Evolutionary conservation across 768 basidiomycete species (phyloP).

Genomic region (Amanita polypyramis): DNA sequence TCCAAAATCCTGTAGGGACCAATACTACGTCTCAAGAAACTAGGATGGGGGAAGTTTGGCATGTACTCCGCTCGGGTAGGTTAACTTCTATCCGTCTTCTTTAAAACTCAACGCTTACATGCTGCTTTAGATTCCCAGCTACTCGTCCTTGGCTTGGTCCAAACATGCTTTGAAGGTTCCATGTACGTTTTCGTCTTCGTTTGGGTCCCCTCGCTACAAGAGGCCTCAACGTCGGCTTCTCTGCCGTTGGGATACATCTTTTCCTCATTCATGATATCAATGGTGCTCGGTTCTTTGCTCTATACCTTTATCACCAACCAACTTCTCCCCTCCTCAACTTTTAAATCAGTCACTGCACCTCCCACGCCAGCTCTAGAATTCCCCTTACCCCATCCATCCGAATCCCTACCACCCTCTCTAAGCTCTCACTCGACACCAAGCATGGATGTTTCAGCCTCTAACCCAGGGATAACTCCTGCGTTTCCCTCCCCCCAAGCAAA

Average conservation of each 20-base stretch:
- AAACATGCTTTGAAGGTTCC: constrained; percentile 77
- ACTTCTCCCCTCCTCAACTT: constrained; percentile 10
- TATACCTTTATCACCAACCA: constrained; percentile 44
- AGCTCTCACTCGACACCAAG: background rate
- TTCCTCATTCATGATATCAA: constrained; percentile 70
- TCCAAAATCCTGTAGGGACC: constrained; percentile 13
- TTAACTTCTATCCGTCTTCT: background rate
- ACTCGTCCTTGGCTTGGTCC: constrained; percentile 56
- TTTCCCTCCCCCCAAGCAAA: constrained; percentile 23
- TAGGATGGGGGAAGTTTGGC: constrained; percentile 45
- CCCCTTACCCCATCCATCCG: background rate
- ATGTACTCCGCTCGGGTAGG: constrained; percentile 42
- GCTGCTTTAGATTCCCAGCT: constrained; percentile 44
- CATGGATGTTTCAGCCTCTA: background rate
- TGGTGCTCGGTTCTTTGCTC: constrained; percentile 70
- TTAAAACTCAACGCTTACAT: background rate
- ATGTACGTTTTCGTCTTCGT: constrained; percentile 83
- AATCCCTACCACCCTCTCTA: background rate
- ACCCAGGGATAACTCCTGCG: constrained; percentile 9
- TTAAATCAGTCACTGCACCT: background rate
- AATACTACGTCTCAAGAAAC: constrained; percentile 39
- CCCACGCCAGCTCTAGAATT: background rate
- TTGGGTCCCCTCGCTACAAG: constrained; percentile 72
- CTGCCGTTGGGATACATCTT: constrained; percentile 76
- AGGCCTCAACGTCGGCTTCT: constrained; percentile 30